These are phyloP conservation scores for Globisporangium iwayamae DNA, from an alignment of 352 stramenopile genomes.

Conservation along the genomic window DNA sequence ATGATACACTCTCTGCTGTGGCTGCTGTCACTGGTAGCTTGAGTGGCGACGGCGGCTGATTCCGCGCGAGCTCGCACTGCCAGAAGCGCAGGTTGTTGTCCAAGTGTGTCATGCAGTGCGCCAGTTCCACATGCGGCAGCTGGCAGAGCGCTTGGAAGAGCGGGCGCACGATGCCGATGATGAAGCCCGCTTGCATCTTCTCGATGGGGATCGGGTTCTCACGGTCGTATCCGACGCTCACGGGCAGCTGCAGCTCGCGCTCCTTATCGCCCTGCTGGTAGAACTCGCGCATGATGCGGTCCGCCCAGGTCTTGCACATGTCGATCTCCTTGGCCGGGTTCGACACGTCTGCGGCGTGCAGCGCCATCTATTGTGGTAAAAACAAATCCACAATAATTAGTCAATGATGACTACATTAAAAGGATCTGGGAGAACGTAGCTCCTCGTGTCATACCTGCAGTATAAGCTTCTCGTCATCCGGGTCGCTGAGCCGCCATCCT, in stretches of 20 bases:
- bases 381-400: background rate
- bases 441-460: constrained; percentile 36
- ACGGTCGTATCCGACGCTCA: constrained; percentile 90
- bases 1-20: constrained; percentile 9
- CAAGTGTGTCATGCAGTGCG: constrained; percentile 61
- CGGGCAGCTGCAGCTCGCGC: constrained; percentile 72
- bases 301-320: constrained; percentile 83
- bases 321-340: constrained; percentile 86
- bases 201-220: constrained; percentile 80
- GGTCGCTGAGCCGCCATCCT: constrained; percentile 49
- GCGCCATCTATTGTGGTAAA: constrained; percentile 44
- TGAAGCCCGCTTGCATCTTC: constrained; percentile 93
- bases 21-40: constrained; percentile 10
- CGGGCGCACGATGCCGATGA: constrained; percentile 89
- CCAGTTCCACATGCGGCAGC: constrained; percentile 47
- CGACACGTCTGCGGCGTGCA: constrained; percentile 92
- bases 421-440: background rate
- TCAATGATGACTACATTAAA: background rate
- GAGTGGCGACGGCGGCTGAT: constrained; percentile 20
- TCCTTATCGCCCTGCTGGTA: constrained; percentile 95
- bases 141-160: constrained; percentile 60
- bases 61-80: constrained; percentile 61
- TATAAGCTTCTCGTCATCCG: constrained; percentile 69
- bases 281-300: constrained; percentile 92
- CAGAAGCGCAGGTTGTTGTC: constrained; percentile 66